Evolutionary conservation across 2,329 filamentous ascomycete genomes (phyloP), one percentile per base, ranked within the genome.

Genomic region (Sclerotinia subarctica): DNA sequence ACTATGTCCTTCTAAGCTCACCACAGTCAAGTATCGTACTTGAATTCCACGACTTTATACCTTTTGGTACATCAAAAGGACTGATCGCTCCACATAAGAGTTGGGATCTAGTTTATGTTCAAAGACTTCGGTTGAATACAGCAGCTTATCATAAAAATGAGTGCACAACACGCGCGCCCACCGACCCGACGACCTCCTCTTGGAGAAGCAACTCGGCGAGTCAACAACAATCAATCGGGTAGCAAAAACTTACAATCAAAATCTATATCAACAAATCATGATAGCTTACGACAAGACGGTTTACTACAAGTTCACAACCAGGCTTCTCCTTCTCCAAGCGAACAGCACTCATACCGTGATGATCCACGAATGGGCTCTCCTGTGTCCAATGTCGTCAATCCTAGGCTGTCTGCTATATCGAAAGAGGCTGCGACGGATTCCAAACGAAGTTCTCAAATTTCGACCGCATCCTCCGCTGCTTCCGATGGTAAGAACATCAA

Each of bases 401-500:
- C 74, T 52, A 77, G 76, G n/a, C 71, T 79, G 35, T 77, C 78
- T 11, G 74, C 76, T 8, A 73, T 78, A 49, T 75, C 77, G 1
- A 77, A 78, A 54, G 77, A 78, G 21, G 71, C 72, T 8, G 73
- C 71, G 5, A 64, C 72, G 5, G 74, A 78, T 51, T 75, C 77
- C 1, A 79, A 79, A 26, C 78, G 80, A 42, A 76, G 76, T 49
- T 82, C 81, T 0, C 78, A 79, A 60, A 75, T 79, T 62, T 80
- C 79, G 13, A 78, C 77, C 51, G 73, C 74, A 38, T 81, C 80
- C 3, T 78, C 77, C 2, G 78, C 73, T 73, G 75, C 70, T 32
- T 77, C 74, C 42, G 78, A 74, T 70, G 69, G 73, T 29, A 75
- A 73, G 66, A 69, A 70, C 15, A 69, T 77, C 71, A 90, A 90